phyloP scores from a whole-genome alignment of 768 basidiomycete genomes.

The Pleurotus tuber-regium region DNA sequence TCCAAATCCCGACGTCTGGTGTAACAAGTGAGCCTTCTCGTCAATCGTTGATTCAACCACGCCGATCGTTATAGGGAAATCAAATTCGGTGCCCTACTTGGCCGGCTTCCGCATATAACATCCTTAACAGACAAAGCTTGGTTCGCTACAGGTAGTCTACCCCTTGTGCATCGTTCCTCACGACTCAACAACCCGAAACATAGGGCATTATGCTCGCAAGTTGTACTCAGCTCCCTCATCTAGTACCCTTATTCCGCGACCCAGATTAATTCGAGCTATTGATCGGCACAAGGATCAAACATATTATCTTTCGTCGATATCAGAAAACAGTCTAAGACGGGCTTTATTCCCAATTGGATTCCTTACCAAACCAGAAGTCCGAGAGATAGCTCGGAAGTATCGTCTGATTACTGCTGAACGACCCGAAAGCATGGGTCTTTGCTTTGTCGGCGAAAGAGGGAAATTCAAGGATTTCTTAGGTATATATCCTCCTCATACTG shows the following conservation, averaged over 20 bases:
- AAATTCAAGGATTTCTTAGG: conserved; percentile 74
- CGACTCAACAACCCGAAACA: too few species aligned
- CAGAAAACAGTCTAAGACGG: conserved; percentile 60
- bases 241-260: conserved; percentile 28
- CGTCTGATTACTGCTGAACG: conserved; percentile 70
- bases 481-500: conserved; percentile 26
- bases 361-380: conserved; percentile 68
- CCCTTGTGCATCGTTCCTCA: neutral
- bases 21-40: conserved; percentile 62
- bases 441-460: conserved; percentile 84
- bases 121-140: conserved; percentile 41
- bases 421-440: conserved; percentile 90
- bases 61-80: conserved; percentile 57
- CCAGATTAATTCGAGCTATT: conserved; percentile 48
- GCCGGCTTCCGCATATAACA: conserved; percentile 44
- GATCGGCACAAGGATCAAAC: conserved; percentile 86
- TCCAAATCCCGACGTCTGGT: conserved; percentile 92
- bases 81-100: conserved; percentile 84
- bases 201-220: conserved; percentile 88
- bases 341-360: conserved; percentile 78
- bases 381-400: conserved; percentile 62
- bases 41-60: neutral
- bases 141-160: conserved; percentile 73
- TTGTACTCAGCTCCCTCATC: conserved; percentile 34
- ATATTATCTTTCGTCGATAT: conserved; percentile 82